Conservation (phyloP, 1,284 basidiomycete species). For the Macrocybe sp. region DNA sequence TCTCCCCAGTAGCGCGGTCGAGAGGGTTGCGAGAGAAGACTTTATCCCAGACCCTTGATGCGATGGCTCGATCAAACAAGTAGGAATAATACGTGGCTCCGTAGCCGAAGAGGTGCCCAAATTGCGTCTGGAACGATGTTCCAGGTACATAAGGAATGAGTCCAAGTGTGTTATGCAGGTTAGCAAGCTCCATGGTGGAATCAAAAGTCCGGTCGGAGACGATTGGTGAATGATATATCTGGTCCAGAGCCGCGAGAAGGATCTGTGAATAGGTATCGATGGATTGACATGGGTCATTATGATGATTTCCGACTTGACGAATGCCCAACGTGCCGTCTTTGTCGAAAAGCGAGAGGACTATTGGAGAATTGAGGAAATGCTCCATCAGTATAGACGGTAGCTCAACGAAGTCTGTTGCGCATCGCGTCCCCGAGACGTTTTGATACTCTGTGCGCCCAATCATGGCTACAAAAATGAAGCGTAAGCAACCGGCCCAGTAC, state of each 20-base stretch:
- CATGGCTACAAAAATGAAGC: slow-evolving; percentile 67
- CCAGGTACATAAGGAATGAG: slow-evolving; percentile 78
- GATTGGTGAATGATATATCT: slow-evolving; percentile 78
- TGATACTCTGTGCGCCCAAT: slow-evolving; percentile 97
- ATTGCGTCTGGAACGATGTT: slow-evolving; percentile 93
- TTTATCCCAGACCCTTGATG: slow-evolving; percentile 81
- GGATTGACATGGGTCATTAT: slow-evolving; percentile 64
- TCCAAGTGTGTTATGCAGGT: slow-evolving; percentile 65
- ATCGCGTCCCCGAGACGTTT: slow-evolving; percentile 97
- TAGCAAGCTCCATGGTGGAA: slow-evolving; percentile 64
- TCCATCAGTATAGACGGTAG: slow-evolving; percentile 99
- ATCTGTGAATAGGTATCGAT: slow-evolving; percentile 93
- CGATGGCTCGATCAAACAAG: slow-evolving; percentile 93
- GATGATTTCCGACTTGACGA: slow-evolving; percentile 51
- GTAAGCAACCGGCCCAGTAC: slow-evolving; percentile 3
- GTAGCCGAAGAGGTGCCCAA: slow-evolving; percentile 94
- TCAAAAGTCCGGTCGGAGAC: slow-evolving; percentile 58
- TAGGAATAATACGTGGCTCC: slow-evolving; percentile 98
- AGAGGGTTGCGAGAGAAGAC: slow-evolving; percentile 70
- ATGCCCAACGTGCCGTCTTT: slow-evolving; percentile 36
- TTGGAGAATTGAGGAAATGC: slow-evolving; percentile 84
- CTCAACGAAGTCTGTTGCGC: slow-evolving; percentile 98
- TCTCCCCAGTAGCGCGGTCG: slow-evolving; percentile 65
- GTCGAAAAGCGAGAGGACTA: slow-evolving; percentile 79
- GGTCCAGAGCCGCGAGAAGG: slow-evolving; percentile 85